Conservation (phyloP, 148 eudicot genomes). For the Vaccinium darrowii region DNA sequence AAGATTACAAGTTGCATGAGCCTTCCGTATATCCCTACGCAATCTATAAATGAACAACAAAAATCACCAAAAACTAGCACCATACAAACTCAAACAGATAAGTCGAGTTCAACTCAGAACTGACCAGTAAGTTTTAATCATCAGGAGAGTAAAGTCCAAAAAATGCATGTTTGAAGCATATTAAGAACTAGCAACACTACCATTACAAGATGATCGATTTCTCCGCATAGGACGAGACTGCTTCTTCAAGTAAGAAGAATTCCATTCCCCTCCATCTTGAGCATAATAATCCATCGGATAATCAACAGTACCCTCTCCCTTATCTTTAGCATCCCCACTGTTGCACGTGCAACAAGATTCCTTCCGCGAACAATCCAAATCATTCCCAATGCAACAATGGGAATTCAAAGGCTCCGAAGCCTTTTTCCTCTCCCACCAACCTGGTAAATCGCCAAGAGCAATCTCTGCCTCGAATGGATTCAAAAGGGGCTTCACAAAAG, state of each 20-base stretch:
- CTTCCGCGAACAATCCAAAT: slow-evolving; percentile 27
- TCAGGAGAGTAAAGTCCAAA: background rate
- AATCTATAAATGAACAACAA: background rate
- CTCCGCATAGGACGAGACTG: slow-evolving; percentile 41
- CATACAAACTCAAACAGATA: background rate
- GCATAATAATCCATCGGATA: slow-evolving; percentile 98
- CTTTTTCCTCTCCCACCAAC: slow-evolving; percentile 90
- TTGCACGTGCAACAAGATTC: slow-evolving; percentile 48
- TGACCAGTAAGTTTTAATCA: background rate
- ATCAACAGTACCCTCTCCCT: slow-evolving; percentile 37
- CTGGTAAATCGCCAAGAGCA: slow-evolving; percentile 82
- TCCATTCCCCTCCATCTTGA: slow-evolving; percentile 96
- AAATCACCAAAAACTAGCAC: background rate
- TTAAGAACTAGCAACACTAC: slow-evolving; percentile 29
- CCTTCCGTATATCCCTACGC: background rate
- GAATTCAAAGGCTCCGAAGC: slow-evolving; percentile 12
- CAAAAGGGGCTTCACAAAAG: slow-evolving; percentile 76
- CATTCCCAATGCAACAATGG: background rate
- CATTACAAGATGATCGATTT: slow-evolving; percentile 32
- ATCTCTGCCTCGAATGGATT: slow-evolving; percentile 92
- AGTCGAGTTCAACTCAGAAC: background rate
- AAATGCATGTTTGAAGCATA: background rate
- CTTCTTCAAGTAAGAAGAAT: slow-evolving; percentile 72
- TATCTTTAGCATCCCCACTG: slow-evolving; percentile 29
- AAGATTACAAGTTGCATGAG: background rate